A percentile compares a stretch with the other conserved stretches of the same genome.
Evolutionary conservation across 1,139 yeast genomes (phyloP).

Genomic region (Diutina sp.): DNA sequence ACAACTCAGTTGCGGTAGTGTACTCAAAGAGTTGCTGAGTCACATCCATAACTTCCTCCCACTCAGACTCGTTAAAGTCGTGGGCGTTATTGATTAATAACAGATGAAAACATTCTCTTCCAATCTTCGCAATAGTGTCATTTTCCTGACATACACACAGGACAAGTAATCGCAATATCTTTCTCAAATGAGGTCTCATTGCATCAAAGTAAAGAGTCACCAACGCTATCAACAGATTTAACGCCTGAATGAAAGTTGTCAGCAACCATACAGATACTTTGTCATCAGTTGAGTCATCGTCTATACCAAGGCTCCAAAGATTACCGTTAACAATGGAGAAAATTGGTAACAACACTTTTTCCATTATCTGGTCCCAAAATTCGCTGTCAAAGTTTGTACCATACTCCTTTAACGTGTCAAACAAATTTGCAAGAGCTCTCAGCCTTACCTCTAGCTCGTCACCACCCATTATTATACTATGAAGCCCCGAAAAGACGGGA

Average conservation of each 20-base stretch:
- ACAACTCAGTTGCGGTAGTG: slow-evolving; percentile 80
- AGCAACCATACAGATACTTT: slow-evolving; percentile 90
- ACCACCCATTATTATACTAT: slow-evolving; percentile 85
- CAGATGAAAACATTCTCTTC: slow-evolving; percentile 77
- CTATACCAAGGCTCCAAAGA: slow-evolving; percentile 61
- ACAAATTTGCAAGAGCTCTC: slow-evolving; percentile 69
- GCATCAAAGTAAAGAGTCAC: slow-evolving; percentile 71
- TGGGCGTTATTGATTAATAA: slow-evolving; percentile 60
- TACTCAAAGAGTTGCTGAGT: slow-evolving; percentile 59
- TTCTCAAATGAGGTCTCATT: slow-evolving; percentile 60
- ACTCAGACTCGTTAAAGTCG: slow-evolving; percentile 53
- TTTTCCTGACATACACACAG: slow-evolving; percentile 94
- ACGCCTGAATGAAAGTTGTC: slow-evolving; percentile 90
- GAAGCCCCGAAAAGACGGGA: slow-evolving; percentile 76
- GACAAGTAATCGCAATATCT: slow-evolving; percentile 62
- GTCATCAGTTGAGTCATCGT: slow-evolving; percentile 38
- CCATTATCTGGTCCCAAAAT: slow-evolving; percentile 78
- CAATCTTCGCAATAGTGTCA: slow-evolving; percentile 91
- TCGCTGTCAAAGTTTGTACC: slow-evolving; percentile 63
- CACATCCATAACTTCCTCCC: slow-evolving; percentile 59
- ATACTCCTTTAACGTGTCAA: slow-evolving; percentile 66
- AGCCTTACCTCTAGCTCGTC: slow-evolving; percentile 92
- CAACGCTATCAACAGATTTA: slow-evolving; percentile 75
- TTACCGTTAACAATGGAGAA: slow-evolving; percentile 59
- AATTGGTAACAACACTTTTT: slow-evolving; percentile 75